phyloP scores from a whole-genome alignment of 177 flowering plant genomes.

The Vitis hybrid region DNA sequence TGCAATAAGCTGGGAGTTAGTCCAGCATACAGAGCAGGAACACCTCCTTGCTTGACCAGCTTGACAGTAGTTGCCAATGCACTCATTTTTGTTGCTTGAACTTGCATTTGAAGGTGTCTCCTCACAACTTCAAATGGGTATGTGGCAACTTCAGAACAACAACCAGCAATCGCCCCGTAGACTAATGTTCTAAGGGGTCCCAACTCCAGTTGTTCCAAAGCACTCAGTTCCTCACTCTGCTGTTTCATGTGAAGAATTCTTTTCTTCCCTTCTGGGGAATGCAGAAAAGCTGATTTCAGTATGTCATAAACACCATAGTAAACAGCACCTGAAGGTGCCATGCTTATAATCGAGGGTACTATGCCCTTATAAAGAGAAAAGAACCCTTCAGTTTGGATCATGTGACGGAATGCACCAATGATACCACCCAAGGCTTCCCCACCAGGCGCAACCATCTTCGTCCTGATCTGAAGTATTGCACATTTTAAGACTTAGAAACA shows the following conservation, averaged over 20 bases:
- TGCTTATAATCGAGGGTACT: conserved; percentile 79
- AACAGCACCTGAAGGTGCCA: conserved; percentile 96
- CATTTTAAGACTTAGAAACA: too few species aligned
- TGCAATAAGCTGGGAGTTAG: conserved; percentile 74
- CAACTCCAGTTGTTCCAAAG: conserved; percentile 83
- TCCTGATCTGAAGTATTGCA: conserved; percentile 57
- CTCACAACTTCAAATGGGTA: conserved; percentile 96
- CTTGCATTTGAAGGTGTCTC: conserved; percentile 94
- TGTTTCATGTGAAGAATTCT: conserved; percentile 53
- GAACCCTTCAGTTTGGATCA: conserved; percentile 84
- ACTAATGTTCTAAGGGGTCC: conserved; percentile 83
- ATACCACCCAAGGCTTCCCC: conserved; percentile 96
- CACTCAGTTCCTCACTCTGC: conserved; percentile 64
- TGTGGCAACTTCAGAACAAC: conserved; percentile 94
- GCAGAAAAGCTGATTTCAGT: conserved; percentile 80
- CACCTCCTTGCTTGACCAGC: conserved; percentile 68
- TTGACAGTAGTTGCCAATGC: conserved; percentile 65
- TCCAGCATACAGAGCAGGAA: conserved; percentile 65
- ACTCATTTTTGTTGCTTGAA: conserved; percentile 60
- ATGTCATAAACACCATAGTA: conserved; percentile 93
- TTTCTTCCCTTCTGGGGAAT: conserved; percentile 82
- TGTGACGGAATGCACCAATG: conserved; percentile 69
- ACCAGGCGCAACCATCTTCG: conserved; percentile 92
- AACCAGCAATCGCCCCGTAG: conserved; percentile 93
- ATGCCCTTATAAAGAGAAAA: conserved; percentile 91